Evolutionary conservation across 2,329 filamentous ascomycete species (phyloP), one percentile per base, ranked within the genome.

Genomic region (Passalora sequoiae): DNA sequence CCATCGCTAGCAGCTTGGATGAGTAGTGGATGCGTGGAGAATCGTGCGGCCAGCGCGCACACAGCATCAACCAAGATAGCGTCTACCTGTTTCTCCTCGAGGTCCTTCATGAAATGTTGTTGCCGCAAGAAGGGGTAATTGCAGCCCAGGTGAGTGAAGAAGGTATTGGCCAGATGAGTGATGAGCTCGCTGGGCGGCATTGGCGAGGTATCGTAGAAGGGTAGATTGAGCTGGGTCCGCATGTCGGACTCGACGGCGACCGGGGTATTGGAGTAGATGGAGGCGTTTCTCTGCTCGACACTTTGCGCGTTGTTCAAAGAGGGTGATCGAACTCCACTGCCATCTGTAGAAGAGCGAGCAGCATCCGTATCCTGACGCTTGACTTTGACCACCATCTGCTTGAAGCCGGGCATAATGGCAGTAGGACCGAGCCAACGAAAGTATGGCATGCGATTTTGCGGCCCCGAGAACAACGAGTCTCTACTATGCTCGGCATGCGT

Each of bases 341-440:
- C 64, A 50, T 71, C 69, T 9, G 57, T 60, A 0, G 80, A 77
- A 35, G 78, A 75, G 13, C 78, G 82, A 38, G 72, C 74, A 31
- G 80, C 80, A 40, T 80, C 81, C 17, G 75, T 74, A 17, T 80
- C 75, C 46, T 80, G 72, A 47, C 84, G 81, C 46, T 82, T 76
- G 21, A 89, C 79, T 41, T 84, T 82, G 46, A 85, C 82, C 19
- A 94, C 86, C 86, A 94, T 94, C 64, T 94, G 87, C 66, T 94
- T 94, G 69, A 89, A 94, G 16, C 88, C 88, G 1, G 88, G 88
- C 40, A 92, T 86, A 59, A 94, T 94, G 50, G 88, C 89, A 1
- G 89, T 94, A 0, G 87, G 86, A 0, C 88, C 89, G 61, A 94
- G 92, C 65, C 92, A 94, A 47, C 89, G 76, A 58, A 94, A 94